These are phyloP conservation scores for Didymosphaeria variabile DNA, from an alignment of 2,329 filamentous ascomycete genomes.

Conservation along the genomic window DNA sequence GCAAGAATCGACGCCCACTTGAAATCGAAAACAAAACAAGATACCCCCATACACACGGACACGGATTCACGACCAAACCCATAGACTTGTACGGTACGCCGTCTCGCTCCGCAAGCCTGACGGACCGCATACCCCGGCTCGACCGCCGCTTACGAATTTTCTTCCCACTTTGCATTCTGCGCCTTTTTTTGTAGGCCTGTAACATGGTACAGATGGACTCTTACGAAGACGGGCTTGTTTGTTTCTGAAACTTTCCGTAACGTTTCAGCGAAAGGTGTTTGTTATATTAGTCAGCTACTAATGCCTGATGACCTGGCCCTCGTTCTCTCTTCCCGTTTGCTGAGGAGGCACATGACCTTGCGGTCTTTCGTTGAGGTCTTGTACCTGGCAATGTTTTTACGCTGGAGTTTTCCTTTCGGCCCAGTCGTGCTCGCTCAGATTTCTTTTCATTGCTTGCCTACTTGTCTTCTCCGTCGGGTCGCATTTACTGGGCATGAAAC, in stretches of 20 bases:
- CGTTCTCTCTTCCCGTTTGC: not conserved
- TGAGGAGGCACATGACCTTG: not conserved
- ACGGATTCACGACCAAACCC: slow-evolving; percentile 22
- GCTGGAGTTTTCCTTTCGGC: slow-evolving; percentile 1
- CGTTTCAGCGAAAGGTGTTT: slow-evolving; percentile 7
- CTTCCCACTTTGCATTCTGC: not conserved
- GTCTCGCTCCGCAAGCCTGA: slow-evolving; percentile 11
- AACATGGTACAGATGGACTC: not conserved
- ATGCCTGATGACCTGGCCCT: not conserved
- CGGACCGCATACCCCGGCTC: slow-evolving; percentile 11
- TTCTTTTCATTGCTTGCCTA: slow-evolving; percentile 12
- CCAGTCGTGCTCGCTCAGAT: slow-evolving; percentile 3
- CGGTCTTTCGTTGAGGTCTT: not conserved
- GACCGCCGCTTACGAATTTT: slow-evolving; percentile 16
- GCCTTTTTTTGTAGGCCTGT: not conserved
- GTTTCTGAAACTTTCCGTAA: slow-evolving; percentile 1
- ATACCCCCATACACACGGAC: slow-evolving; percentile 19
- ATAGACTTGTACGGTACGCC: slow-evolving; percentile 21
- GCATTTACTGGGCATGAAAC: not conserved
- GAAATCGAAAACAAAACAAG: slow-evolving; percentile 15
- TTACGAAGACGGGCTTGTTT: not conserved
- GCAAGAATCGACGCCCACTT: not conserved
- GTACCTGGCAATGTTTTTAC: slow-evolving; percentile 1
- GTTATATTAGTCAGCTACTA: slow-evolving; percentile 11
- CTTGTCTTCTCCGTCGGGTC: not conserved